Percentiles rank a stretch among this genome's conserved stretches.
Evolutionary conservation across 2,329 filamentous ascomycete genomes (phyloP).

Genomic region (Fusarium multiceps): DNA sequence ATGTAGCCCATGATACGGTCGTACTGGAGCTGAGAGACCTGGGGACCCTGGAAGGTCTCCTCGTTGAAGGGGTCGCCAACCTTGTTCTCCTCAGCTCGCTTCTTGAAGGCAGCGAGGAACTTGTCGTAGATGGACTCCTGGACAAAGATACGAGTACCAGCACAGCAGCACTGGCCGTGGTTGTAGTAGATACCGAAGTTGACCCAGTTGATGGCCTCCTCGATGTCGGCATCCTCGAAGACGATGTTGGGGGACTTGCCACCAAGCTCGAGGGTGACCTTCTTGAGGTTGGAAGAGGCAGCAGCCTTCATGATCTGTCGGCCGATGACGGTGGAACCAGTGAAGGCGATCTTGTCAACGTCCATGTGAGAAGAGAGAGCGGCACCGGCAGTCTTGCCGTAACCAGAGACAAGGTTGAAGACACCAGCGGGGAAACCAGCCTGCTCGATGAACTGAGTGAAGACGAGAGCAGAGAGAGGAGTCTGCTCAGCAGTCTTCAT

Average conservation of each 20-base stretch:
- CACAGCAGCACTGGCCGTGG: slow-evolving; percentile 76
- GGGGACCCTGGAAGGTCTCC: slow-evolving; percentile 88
- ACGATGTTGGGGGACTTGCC: slow-evolving; percentile 86
- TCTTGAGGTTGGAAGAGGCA: slow-evolving; percentile 81
- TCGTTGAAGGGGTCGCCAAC: slow-evolving; percentile 85
- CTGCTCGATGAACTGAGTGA: slow-evolving; percentile 75
- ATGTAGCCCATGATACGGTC: slow-evolving; percentile 90
- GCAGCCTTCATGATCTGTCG: slow-evolving; percentile 84
- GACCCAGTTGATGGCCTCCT: slow-evolving; percentile 81
- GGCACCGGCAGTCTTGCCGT: slow-evolving; percentile 82
- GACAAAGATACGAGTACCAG: slow-evolving; percentile 85
- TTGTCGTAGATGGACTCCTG: slow-evolving; percentile 90
- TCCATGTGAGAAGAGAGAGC: slow-evolving; percentile 81
- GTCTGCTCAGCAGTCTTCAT: slow-evolving; percentile 83
- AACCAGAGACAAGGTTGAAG: slow-evolving; percentile 80
- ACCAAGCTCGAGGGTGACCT: slow-evolving; percentile 82
- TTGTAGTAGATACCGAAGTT: slow-evolving; percentile 77
- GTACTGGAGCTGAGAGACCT: slow-evolving; percentile 86
- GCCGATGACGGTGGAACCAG: slow-evolving; percentile 79
- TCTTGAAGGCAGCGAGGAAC: slow-evolving; percentile 84
- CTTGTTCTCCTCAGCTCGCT: slow-evolving; percentile 77
- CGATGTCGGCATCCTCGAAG: slow-evolving; percentile 81
- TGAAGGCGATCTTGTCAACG: slow-evolving; percentile 86
- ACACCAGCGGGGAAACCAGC: slow-evolving; percentile 84
- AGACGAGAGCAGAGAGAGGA: slow-evolving; percentile 74